These are phyloP conservation scores for Sodiomyces alkalinus DNA, from an alignment of 2,329 filamentous ascomycete species.

Conservation along the genomic window DNA sequence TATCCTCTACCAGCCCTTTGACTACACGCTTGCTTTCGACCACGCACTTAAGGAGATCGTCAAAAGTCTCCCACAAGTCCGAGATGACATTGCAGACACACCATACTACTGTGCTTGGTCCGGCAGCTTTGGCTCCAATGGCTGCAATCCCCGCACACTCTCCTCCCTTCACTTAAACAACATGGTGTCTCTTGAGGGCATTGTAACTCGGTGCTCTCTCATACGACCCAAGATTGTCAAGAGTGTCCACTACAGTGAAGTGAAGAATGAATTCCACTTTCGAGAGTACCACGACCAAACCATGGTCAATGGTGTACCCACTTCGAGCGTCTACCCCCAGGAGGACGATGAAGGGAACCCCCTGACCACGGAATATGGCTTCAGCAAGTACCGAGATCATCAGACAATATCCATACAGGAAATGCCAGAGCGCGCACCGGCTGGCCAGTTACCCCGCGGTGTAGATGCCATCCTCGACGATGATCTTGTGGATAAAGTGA, in stretches of 20 bases:
- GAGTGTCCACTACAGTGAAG: conserved; percentile 93
- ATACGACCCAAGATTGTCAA: conserved; percentile 96
- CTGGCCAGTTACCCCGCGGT: conserved; percentile 84
- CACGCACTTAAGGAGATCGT: conserved; percentile 80
- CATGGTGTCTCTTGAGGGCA: conserved; percentile 95
- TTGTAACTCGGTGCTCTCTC: conserved; percentile 89
- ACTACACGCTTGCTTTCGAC: conserved; percentile 79
- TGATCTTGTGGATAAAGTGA: conserved; percentile 85
- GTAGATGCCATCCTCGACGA: conserved; percentile 96
- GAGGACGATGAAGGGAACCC: conserved; percentile 89
- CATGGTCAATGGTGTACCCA: conserved; percentile 84
- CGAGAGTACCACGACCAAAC: conserved; percentile 92
- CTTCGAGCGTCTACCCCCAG: conserved; percentile 83
- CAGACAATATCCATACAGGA: conserved; percentile 98
- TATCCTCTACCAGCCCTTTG: conserved; percentile 74
- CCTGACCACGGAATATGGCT: conserved; percentile 87
- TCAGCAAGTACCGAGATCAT: conserved; percentile 90
- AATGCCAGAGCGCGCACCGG: conserved; percentile 94
- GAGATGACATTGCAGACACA: conserved; percentile 63
- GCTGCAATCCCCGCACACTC: conserved; percentile 87
- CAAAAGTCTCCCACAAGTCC: conserved; percentile 59
- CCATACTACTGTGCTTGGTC: conserved; percentile 96
- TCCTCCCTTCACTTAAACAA: conserved; percentile 82
- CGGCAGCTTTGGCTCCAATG: conserved; percentile 86
- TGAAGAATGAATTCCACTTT: conserved; percentile 71